Percentiles rank a stretch among this genome's conserved stretches.
These are phyloP conservation scores for Metarhizium robertsii DNA, from an alignment of 2,329 filamentous ascomycete genomes.

Conservation along the genomic window DNA sequence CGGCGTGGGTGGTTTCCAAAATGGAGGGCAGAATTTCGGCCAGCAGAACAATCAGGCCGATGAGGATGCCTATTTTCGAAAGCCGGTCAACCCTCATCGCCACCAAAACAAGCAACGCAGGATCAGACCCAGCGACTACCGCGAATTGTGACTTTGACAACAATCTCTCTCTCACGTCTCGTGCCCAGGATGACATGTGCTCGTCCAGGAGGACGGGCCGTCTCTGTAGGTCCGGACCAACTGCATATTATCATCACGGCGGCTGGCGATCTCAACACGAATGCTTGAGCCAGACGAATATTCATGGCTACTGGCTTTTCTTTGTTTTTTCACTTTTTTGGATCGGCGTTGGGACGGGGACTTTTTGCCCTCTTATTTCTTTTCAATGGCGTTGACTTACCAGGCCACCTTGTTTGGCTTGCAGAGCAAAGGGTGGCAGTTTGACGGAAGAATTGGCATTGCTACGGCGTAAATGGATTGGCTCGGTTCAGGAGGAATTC, in stretches of 20 bases:
- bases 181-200: not conserved
- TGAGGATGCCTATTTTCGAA: conserved; percentile 88
- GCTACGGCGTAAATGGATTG: not conserved
- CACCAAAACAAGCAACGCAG: conserved; percentile 74
- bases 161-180: too few relatives aligned
- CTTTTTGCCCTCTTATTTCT: not conserved
- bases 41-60: conserved; percentile 51
- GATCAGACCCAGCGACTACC: conserved; percentile 81
- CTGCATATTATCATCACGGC: not conserved
- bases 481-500: not conserved
- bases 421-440: not conserved
- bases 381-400: not conserved
- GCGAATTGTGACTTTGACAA: conserved; percentile 52
- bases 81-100: conserved; percentile 89
- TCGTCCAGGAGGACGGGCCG: not conserved
- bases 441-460: not conserved
- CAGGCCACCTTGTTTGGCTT: not conserved
- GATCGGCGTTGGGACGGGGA: not conserved
- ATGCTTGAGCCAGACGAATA: not conserved
- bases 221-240: not conserved
- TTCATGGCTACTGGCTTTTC: not conserved
- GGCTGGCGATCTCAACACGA: not conserved
- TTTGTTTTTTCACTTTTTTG: not conserved
- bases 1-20: conserved; percentile 24
- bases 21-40: conserved; percentile 28